Percentiles rank a stretch among this genome's conserved stretches.
Conservation (phyloP, 2,329 filamentous ascomycete species). For the Endocalyx cinctus region DNA sequence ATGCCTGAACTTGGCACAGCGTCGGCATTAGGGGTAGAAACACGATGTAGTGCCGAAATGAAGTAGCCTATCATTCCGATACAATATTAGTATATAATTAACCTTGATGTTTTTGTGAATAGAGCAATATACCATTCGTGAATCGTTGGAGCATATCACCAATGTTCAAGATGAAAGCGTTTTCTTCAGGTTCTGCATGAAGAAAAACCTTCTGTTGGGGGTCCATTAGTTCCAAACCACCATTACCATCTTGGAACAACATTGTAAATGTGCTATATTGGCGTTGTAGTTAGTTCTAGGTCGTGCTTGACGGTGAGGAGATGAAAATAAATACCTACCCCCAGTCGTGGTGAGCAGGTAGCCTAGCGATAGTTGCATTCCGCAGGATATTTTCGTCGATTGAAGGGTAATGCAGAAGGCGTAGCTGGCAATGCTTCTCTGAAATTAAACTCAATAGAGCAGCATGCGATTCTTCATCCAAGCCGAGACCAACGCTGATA, state of each 20-base stretch:
- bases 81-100: too few relatives aligned
- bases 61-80: constrained; percentile 16
- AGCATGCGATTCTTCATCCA: constrained; percentile 5
- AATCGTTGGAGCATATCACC: constrained; percentile 23
- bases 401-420: constrained; percentile 17
- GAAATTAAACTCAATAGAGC: constrained; percentile 7
- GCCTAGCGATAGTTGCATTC: constrained; percentile 14
- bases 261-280: constrained; percentile 39
- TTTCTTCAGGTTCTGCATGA: constrained; percentile 14
- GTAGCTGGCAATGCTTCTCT: constrained; percentile 13
- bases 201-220: constrained; percentile 16
- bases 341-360: constrained; percentile 52
- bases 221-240: constrained; percentile 47
- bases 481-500: constrained; percentile 10
- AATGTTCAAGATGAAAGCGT: constrained; percentile 18
- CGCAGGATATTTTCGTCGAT: constrained; percentile 13
- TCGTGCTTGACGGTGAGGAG: neutral
- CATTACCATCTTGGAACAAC: constrained; percentile 48
- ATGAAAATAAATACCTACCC: constrained; percentile 22
- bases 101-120: neutral
- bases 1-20: constrained; percentile 11
- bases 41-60: constrained; percentile 17
- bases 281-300: neutral
- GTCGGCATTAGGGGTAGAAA: constrained; percentile 15
- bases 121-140: constrained; percentile 16